Conservation (phyloP, 2,329 filamentous ascomycete species). For the Didymella pinodella region DNA sequence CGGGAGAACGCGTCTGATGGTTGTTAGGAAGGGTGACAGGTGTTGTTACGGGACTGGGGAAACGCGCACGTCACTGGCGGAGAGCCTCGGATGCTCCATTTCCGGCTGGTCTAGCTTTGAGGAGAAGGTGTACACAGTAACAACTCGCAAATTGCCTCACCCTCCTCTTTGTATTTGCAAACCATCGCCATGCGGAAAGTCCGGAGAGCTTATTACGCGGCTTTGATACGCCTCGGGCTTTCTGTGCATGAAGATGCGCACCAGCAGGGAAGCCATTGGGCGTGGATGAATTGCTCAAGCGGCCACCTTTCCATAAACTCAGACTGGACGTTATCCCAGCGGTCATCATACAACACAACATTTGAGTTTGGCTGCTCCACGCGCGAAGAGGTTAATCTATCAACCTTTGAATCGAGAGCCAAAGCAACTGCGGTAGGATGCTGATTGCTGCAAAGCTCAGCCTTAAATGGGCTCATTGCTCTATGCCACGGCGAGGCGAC, state of each 20-base stretch:
- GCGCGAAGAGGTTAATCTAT: no score
- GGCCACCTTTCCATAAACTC: not conserved
- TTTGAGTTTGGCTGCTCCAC: no score
- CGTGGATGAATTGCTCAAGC: no score
- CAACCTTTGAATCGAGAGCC: no score
- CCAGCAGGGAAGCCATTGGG: not conserved
- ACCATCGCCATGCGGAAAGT: not conserved
- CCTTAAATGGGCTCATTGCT: no score
- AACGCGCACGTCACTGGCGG: slow-evolving; percentile 14
- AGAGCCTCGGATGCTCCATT: slow-evolving; percentile 11
- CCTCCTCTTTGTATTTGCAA: not conserved
- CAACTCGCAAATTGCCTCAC: not conserved
- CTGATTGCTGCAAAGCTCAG: no score
- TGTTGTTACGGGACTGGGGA: not conserved
- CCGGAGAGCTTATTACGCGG: not conserved
- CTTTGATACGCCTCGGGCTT: not conserved
- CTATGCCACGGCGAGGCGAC: no score
- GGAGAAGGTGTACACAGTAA: not conserved
- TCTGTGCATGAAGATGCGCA: not conserved
- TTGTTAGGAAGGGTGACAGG: slow-evolving; percentile 3
- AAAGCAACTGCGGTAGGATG: no score
- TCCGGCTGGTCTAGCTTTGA: slow-evolving; percentile 1
- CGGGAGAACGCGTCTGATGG: not conserved
- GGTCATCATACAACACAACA: no score
- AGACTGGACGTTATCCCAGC: no score